Percentiles rank a stretch among this genome's conserved stretches.
These are phyloP conservation scores for Amaranthus cruentus DNA, from an alignment of 148 eudicot species.

Conservation along the genomic window DNA sequence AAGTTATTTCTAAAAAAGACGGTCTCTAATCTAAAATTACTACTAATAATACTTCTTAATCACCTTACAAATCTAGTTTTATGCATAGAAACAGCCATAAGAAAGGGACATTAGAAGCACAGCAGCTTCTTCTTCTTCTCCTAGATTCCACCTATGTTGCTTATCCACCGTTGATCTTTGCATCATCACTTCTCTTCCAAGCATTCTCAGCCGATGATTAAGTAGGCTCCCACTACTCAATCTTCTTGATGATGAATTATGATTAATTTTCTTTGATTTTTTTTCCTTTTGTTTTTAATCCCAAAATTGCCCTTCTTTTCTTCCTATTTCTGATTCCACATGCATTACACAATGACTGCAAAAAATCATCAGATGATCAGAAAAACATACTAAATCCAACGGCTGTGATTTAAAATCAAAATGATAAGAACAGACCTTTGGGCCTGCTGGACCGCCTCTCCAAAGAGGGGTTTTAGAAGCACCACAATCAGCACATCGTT, in stretches of 20 bases:
- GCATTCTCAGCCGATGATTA: constrained; percentile 50
- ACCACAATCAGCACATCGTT: constrained; percentile 88
- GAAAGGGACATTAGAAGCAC: constrained; percentile 79
- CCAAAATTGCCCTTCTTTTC: constrained; percentile 69
- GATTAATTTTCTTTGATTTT: constrained; percentile 39
- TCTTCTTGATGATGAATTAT: constrained; percentile 17
- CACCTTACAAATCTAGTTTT: background rate
- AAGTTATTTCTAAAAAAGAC: no score
- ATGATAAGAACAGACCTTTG: constrained; percentile 47
- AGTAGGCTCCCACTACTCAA: constrained; percentile 33
- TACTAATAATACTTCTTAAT: background rate
- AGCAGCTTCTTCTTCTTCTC: constrained; percentile 89
- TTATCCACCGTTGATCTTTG: constrained; percentile 60
- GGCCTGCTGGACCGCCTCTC: constrained; percentile 96
- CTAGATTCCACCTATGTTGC: constrained; percentile 39
- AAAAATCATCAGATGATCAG: constrained; percentile 5
- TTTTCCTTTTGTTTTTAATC: constrained; percentile 49
- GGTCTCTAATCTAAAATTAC: background rate
- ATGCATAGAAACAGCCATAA: constrained; percentile 71
- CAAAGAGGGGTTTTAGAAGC: constrained; percentile 95
- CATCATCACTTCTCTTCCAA: constrained; percentile 60
- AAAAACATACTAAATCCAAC: constrained; percentile 4
- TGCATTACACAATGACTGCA: constrained; percentile 90
- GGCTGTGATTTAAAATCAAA: constrained; percentile 11
- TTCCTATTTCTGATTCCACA: constrained; percentile 97